These are phyloP conservation scores for Chaetomiaceae sp. DNA, from an alignment of 2,329 filamentous ascomycete genomes.

Conservation along the genomic window DNA sequence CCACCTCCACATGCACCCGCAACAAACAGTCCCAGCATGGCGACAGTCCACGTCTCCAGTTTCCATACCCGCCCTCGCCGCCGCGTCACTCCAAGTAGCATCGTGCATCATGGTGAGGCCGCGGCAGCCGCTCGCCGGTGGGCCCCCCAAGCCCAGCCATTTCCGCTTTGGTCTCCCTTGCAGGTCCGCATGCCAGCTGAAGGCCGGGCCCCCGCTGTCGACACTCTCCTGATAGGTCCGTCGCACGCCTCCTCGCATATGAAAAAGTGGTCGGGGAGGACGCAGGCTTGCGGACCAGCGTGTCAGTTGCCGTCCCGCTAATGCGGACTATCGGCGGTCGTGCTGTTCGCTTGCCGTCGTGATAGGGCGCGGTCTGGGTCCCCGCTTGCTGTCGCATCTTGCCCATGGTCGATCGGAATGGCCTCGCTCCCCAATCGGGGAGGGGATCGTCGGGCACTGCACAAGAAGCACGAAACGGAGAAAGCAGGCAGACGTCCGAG, in stretches of 20 bases:
- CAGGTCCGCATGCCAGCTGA: constrained; percentile 19
- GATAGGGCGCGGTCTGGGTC: constrained; percentile 2
- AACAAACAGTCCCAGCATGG: no score
- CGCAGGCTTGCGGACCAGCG: constrained; percentile 1
- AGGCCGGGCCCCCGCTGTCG: background rate
- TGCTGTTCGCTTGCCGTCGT: background rate
- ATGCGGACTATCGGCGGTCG: background rate
- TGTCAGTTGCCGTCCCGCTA: background rate
- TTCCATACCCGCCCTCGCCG: no score
- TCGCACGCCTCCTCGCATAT: no score
- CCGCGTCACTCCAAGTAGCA: no score
- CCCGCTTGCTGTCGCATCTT: background rate
- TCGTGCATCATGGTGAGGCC: no score
- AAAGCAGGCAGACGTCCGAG: no score
- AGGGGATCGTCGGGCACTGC: background rate
- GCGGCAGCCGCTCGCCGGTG: no score
- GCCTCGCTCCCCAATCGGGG: no score
- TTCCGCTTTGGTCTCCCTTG: constrained; percentile 13
- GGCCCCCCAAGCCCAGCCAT: background rate
- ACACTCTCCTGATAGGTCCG: constrained; percentile 1
- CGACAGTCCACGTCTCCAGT: no score
- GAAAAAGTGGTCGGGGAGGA: background rate
- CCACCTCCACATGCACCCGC: no score
- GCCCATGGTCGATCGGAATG: background rate
- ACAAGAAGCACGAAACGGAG: background rate